Conservation (phyloP, 768 basidiomycete species). For the Boletales sp. region DNA sequence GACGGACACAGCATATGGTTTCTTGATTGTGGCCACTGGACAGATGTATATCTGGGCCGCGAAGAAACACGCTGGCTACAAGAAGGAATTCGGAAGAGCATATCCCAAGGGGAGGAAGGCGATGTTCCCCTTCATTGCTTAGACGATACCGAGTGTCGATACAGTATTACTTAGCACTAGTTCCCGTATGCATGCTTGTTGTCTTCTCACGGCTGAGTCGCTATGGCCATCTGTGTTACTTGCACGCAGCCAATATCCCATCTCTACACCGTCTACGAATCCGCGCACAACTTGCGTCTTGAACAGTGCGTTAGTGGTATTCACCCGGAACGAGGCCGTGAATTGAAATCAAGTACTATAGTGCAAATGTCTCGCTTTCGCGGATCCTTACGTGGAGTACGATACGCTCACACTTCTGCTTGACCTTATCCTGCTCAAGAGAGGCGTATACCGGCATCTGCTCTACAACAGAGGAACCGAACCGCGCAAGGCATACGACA, state of each 20-base stretch:
- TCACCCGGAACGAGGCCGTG: neutral
- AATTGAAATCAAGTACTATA: slow-evolving; percentile 24
- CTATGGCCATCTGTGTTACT: slow-evolving; percentile 74
- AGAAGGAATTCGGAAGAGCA: slow-evolving; percentile 88
- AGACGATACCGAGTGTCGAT: neutral
- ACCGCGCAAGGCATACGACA: slow-evolving; percentile 45
- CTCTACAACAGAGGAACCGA: slow-evolving; percentile 75
- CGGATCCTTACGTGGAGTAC: slow-evolving; percentile 86
- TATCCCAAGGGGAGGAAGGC: slow-evolving; percentile 74
- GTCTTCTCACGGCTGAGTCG: too few species aligned
- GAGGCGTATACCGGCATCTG: slow-evolving; percentile 77
- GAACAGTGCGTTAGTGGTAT: slow-evolving; percentile 72
- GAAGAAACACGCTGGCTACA: slow-evolving; percentile 88
- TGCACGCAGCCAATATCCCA: slow-evolving; percentile 64
- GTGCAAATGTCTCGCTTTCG: slow-evolving; percentile 62
- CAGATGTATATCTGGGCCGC: slow-evolving; percentile 86
- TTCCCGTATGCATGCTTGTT: too few species aligned
- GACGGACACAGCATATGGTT: slow-evolving; percentile 51
- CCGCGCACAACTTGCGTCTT: slow-evolving; percentile 71
- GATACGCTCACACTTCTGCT: slow-evolving; percentile 68
- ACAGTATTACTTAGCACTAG: too few species aligned
- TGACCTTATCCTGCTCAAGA: slow-evolving; percentile 79
- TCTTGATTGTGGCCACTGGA: slow-evolving; percentile 53
- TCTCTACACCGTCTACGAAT: slow-evolving; percentile 81
- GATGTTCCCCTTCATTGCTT: slow-evolving; percentile 64